These are phyloP conservation scores for Metarhizium robertsii DNA, from an alignment of 2,329 filamentous ascomycete genomes.

Conservation along the genomic window DNA sequence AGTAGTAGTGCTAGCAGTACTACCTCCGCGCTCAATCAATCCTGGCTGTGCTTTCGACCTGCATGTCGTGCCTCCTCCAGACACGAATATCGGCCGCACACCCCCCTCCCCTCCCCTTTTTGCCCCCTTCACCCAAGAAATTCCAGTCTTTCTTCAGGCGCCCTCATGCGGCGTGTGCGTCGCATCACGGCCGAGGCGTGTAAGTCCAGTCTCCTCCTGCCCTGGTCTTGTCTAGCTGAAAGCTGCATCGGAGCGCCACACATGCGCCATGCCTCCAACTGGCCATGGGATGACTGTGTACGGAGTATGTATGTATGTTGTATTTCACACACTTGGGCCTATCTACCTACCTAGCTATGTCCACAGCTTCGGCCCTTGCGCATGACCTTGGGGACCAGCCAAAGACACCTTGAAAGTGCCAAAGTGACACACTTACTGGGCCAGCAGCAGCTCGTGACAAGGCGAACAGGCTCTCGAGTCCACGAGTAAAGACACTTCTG, in stretches of 20 bases:
- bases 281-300: not conserved
- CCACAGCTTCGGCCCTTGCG: not conserved
- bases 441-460: too few relatives aligned
- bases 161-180: not conserved
- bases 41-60: slow-evolving; percentile 5
- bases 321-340: too few relatives aligned
- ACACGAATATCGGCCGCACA: not conserved
- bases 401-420: too few relatives aligned
- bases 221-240: slow-evolving; percentile 5
- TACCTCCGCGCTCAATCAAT: not conserved
- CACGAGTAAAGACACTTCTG: too few relatives aligned
- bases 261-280: not conserved
- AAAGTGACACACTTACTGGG: too few relatives aligned
- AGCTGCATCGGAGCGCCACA: slow-evolving; percentile 6
- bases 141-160: not conserved
- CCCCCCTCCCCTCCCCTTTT: not conserved
- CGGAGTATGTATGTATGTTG: not conserved
- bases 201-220: not conserved
- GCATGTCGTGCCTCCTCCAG: slow-evolving; percentile 1
- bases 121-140: not conserved
- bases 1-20: too few relatives aligned
- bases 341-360: not conserved
- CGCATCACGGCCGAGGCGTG: not conserved
- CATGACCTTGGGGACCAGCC: too few relatives aligned
- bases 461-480: too few relatives aligned